A percentile compares a stretch with the other conserved stretches of the same genome.
Evolutionary conservation across 257 asterid genomes (phyloP).

Genomic region (Ballota nigra): DNA sequence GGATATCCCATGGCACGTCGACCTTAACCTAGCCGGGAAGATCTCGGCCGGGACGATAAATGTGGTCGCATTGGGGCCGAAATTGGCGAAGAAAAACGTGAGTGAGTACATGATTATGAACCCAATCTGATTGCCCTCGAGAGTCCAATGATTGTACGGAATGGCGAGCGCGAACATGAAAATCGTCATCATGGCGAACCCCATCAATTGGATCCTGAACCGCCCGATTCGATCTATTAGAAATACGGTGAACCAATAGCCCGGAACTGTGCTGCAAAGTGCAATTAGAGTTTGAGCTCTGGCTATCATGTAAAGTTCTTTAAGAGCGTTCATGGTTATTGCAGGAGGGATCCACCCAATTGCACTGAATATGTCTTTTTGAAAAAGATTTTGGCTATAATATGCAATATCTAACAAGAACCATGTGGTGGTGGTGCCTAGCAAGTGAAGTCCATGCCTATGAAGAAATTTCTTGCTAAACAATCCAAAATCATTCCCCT

Average conservation of each 20-base stretch:
- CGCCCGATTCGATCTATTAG: conserved; percentile 51
- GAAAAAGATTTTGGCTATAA: conserved; percentile 56
- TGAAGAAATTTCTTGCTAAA: conserved; percentile 35
- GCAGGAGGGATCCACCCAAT: conserved; percentile 58
- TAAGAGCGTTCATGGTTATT: conserved; percentile 46
- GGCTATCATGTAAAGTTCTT: conserved; percentile 48
- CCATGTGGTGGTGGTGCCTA: conserved; percentile 57
- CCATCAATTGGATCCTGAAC: conserved; percentile 47
- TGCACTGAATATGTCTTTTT: conserved; percentile 48
- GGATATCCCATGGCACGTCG: conserved; percentile 62
- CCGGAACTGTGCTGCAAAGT: conserved; percentile 53
- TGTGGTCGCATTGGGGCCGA: conserved; percentile 57
- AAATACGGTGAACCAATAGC: conserved; percentile 58
- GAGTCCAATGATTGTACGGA: conserved; percentile 56
- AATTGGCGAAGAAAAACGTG: conserved; percentile 57
- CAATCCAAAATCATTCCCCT: conserved; percentile 34
- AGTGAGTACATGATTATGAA: conserved; percentile 49
- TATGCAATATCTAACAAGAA: conserved; percentile 51
- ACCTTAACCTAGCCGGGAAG: conserved; percentile 55
- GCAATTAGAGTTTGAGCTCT: conserved; percentile 60
- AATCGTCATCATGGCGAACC: conserved; percentile 53
- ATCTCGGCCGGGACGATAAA: conserved; percentile 63
- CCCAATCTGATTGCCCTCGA: conserved; percentile 40
- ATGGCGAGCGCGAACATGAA: conserved; percentile 57
- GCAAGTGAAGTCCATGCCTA: conserved; percentile 48